A percentile compares a stretch with the other conserved stretches of the same genome.
Conservation (phyloP, 1,139 yeast species). For the Yamadazyma triangularis region DNA sequence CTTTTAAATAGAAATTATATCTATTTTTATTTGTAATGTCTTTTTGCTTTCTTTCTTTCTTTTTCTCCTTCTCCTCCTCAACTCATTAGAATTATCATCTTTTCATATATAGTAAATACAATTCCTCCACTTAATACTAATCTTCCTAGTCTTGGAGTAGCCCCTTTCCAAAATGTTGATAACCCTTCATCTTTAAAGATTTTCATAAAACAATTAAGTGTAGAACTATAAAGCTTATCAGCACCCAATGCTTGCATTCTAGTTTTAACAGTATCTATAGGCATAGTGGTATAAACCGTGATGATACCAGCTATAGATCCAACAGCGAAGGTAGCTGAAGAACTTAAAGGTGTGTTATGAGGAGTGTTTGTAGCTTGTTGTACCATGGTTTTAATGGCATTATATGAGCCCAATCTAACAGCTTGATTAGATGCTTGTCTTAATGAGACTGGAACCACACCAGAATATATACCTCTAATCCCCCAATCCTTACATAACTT, state of each 20-base stretch:
- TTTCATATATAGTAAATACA: constrained; percentile 91
- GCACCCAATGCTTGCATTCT: constrained; percentile 96
- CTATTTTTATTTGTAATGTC: no score
- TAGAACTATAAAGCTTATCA: constrained; percentile 61
- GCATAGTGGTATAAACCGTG: constrained; percentile 96
- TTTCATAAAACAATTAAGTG: constrained; percentile 74
- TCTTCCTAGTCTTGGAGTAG: constrained; percentile 93
- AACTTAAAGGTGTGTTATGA: constrained; percentile 70
- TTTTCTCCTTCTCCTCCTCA: no score
- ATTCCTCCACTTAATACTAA: constrained; percentile 92
- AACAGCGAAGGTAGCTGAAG: constrained; percentile 76
- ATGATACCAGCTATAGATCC: constrained; percentile 93
- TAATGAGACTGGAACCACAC: constrained; percentile 86
- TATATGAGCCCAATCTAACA: constrained; percentile 89
- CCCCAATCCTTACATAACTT: constrained; percentile 75
- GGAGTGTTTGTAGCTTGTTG: constrained; percentile 68
- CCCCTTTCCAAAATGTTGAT: constrained; percentile 94
- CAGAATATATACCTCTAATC: constrained; percentile 77
- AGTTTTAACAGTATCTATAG: constrained; percentile 94
- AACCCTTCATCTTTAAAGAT: constrained; percentile 89
- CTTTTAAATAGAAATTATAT: no score
- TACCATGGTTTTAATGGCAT: constrained; percentile 74
- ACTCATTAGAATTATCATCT: constrained; percentile 60
- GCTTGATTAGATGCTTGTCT: constrained; percentile 96
- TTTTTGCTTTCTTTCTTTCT: no score